Evolutionary conservation across 225 moss, liverwort and hornwort species (phyloP).

Genomic region (Takakia lepidozioides): DNA sequence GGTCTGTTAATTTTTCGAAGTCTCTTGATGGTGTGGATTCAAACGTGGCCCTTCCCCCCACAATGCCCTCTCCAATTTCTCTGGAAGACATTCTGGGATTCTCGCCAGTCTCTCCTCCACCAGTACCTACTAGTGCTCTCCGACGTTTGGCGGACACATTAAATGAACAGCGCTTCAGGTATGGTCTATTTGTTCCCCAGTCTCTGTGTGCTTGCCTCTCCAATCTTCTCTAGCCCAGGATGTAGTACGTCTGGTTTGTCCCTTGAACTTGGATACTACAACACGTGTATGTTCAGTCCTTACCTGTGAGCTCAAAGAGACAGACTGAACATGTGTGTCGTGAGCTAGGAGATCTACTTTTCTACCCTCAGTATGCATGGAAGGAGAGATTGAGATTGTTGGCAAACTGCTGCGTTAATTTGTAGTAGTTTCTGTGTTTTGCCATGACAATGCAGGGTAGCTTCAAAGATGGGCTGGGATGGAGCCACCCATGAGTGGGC

Average conservation of each 20-base stretch:
- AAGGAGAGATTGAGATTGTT: not conserved
- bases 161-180: constrained; percentile 91
- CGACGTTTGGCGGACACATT: constrained; percentile 39
- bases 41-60: too few relatives aligned
- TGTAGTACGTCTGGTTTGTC: too few relatives aligned
- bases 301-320: too few relatives aligned
- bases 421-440: not conserved
- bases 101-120: constrained; percentile 1
- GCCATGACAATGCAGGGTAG: constrained; percentile 42
- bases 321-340: too few relatives aligned
- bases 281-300: too few relatives aligned
- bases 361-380: too few relatives aligned
- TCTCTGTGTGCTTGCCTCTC: not conserved
- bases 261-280: too few relatives aligned
- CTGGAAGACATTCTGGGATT: constrained; percentile 51
- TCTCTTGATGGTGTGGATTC: constrained; percentile 3
- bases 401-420: not conserved
- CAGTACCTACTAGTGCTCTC: constrained; percentile 17
- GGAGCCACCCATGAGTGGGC: constrained; percentile 75
- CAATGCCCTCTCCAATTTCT: too few relatives aligned
- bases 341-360: too few relatives aligned
- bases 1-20: constrained; percentile 19
- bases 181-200: not conserved
- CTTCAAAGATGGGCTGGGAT: constrained; percentile 65
- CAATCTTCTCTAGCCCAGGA: too few relatives aligned